Conservation (phyloP, 2,329 filamentous ascomycete species). For the Rosellinia necatrix region DNA sequence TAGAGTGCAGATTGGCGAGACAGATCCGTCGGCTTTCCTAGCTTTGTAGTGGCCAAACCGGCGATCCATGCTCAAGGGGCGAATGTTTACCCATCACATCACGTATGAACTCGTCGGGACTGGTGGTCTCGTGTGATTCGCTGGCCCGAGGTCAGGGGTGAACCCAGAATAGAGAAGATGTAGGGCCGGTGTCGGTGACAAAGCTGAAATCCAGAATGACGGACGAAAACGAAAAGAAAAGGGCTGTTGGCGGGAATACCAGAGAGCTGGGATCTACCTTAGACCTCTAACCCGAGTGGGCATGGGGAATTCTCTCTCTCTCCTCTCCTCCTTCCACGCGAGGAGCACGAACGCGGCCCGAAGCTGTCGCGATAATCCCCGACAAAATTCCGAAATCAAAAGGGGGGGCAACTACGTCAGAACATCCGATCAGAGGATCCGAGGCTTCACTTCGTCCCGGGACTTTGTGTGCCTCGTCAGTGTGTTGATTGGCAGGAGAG, state of each 20-base stretch:
- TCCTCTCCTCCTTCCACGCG: neutral
- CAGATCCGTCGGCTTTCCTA: neutral
- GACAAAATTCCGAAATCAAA: neutral
- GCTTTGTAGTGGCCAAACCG: neutral
- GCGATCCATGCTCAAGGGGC: neutral
- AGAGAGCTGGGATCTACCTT: too few relatives aligned
- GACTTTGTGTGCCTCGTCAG: neutral
- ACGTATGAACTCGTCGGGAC: too few relatives aligned
- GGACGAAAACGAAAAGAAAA: neutral
- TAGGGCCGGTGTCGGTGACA: constrained; percentile 21
- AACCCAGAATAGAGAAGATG: neutral
- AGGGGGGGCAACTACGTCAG: constrained; percentile 1
- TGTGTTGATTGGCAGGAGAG: constrained; percentile 15
- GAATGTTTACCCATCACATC: too few relatives aligned
- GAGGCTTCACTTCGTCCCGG: constrained; percentile 1
- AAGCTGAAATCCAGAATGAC: neutral
- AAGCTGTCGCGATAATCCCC: neutral
- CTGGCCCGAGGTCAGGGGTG: constrained; percentile 11
- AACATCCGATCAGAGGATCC: constrained; percentile 11
- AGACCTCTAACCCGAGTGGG: neutral
- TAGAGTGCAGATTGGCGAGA: too few relatives aligned
- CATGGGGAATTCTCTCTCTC: neutral
- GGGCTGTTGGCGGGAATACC: too few relatives aligned
- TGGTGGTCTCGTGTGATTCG: too few relatives aligned
- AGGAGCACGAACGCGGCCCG: neutral